phyloP scores from a whole-genome alignment of 371 early-diverging fungal species.

The Mucor plumbeus region DNA sequence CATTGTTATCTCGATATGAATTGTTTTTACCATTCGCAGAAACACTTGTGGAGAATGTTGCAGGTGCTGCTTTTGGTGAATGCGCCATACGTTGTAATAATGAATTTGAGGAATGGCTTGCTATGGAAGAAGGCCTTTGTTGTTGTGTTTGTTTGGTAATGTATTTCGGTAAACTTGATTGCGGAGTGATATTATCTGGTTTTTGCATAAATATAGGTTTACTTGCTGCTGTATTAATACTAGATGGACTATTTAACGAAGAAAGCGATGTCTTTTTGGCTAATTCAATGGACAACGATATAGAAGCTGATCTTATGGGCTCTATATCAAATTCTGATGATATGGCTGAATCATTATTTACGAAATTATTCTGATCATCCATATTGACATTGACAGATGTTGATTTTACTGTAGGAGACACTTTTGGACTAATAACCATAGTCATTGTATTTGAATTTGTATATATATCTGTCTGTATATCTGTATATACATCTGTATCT shows the following conservation, averaged over 20 bases:
- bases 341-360: background rate
- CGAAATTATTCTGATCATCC: conserved; percentile 13
- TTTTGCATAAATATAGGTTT: conserved; percentile 13
- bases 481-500: too few species aligned
- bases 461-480: too few species aligned
- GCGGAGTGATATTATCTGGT: conserved; percentile 12
- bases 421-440: conserved; percentile 18
- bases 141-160: conserved; percentile 4
- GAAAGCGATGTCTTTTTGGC: conserved; percentile 17
- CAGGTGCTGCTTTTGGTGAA: conserved; percentile 29
- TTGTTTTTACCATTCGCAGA: conserved; percentile 28
- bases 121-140: conserved; percentile 9
- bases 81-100: conserved; percentile 19
- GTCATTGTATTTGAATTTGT: background rate
- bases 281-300: conserved; percentile 22
- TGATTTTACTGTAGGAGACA: conserved; percentile 26
- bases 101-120: conserved; percentile 11
- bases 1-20: background rate
- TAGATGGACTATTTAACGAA: background rate
- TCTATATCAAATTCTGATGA: conserved; percentile 2
- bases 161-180: conserved; percentile 9
- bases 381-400: conserved; percentile 29
- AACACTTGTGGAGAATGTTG: conserved; percentile 30
- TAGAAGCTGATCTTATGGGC: conserved; percentile 22
- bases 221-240: background rate